phyloP scores from a whole-genome alignment of 768 basidiomycete species.

The Calocybe gangraenosa region DNA sequence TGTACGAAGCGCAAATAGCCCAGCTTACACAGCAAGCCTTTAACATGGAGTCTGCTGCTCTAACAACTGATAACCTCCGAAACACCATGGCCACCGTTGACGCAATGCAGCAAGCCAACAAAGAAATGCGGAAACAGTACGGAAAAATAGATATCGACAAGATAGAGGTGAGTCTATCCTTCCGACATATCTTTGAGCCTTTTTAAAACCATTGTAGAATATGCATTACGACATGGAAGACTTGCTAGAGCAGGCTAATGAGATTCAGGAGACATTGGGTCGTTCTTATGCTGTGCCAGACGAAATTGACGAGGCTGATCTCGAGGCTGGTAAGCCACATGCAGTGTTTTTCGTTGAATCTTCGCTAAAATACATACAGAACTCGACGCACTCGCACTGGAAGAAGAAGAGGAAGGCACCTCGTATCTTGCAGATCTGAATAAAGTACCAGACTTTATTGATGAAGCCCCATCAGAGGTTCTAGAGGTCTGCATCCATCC shows the following conservation, averaged over 20 bases:
- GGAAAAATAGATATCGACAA: constrained; percentile 97
- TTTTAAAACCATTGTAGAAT: constrained; percentile 40
- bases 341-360: background rate
- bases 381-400: constrained; percentile 88
- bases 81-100: constrained; percentile 99
- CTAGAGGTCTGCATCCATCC: constrained; percentile 47
- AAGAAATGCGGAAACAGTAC: constrained; percentile 95
- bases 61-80: constrained; percentile 95
- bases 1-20: constrained; percentile 91
- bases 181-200: background rate
- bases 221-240: constrained; percentile 99
- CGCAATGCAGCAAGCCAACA: constrained; percentile 94
- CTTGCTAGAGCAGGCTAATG: constrained; percentile 92
- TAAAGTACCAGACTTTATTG: constrained; percentile 89
- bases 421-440: constrained; percentile 86
- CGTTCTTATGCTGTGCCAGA: constrained; percentile 96
- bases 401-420: constrained; percentile 86
- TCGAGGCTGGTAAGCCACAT: constrained; percentile 79
- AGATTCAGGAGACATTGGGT: constrained; percentile 92
- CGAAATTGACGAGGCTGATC: constrained; percentile 95
- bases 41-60: constrained; percentile 96
- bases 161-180: constrained; percentile 74
- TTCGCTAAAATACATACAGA: constrained; percentile 45
- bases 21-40: constrained; percentile 94
- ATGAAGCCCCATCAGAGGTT: constrained; percentile 75